Base-by-base conservation (phyloP, 2,329 filamentous ascomycete genomes). In the Penicillium psychrosexuale region DNA sequence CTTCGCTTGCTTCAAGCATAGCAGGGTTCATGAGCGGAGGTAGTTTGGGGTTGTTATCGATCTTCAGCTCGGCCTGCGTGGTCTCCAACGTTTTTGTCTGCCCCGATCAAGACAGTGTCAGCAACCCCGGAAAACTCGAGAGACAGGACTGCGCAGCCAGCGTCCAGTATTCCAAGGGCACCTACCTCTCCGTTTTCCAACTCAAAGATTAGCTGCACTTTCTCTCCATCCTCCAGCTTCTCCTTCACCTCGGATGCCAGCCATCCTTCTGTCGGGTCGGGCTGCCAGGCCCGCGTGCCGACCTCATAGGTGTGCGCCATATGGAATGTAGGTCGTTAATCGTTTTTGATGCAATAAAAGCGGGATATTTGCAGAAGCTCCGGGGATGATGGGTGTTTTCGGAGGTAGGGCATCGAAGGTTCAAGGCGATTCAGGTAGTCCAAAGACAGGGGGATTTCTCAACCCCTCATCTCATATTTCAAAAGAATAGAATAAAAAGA, bases 1-100 rank as follows among this genome's bases (percentile, higher is more conserved):
- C 94, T 77, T 99, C 94, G 78, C 92, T 97, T 66, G 94, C 94
- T 82, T 99, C 94, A 64, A 99, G 88, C 85, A 97, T 95, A 49
- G 93, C 84, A 63, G 94, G 94, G 75, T 99, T 99, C 91, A 97
- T 97, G 67, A 99, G 77, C 47, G 94, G 94, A 45, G 94, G 94
- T 61, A 99, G 81, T 54, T 85, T 85, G 50, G 87, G 78, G 76
- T 92, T 87, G 69, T 86, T 89, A 72, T 87, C 87, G 69, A 87
- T 85, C 73, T 89, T 84, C 62, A 99, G 80, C 66, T 86, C 90
- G 65, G 87, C 84, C 60, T 86, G 75, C 15, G 90, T 88, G 62
- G 94, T 88, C 74, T 91, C 85, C 70, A 97, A 77, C 11, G 82
- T 85, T 80, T 90, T 94, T 70, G 82, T 86, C 91, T 96, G 69